These are phyloP conservation scores for Ilyonectria sp. DNA, from an alignment of 2,329 filamentous ascomycete species.

Conservation along the genomic window DNA sequence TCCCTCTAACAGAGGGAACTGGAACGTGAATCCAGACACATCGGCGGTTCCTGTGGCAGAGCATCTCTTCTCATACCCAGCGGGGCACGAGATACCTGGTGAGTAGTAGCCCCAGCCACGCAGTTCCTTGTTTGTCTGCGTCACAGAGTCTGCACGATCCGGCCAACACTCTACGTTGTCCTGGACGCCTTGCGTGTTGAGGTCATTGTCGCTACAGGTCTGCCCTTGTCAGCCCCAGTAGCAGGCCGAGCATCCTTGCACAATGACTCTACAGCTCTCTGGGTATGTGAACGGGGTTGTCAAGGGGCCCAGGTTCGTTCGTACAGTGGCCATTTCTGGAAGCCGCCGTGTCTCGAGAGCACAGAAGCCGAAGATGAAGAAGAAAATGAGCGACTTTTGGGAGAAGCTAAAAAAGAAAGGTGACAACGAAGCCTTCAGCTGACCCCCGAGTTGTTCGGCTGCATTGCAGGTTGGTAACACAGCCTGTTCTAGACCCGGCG, in stretches of 20 bases:
- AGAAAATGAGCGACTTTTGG: too few relatives aligned
- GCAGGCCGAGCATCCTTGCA: constrained; percentile 42
- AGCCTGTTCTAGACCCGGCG: too few relatives aligned
- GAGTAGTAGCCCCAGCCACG: constrained; percentile 55
- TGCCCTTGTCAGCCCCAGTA: constrained; percentile 46
- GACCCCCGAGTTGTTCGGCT: too few relatives aligned
- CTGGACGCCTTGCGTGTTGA: constrained; percentile 30
- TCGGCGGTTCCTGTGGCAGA: constrained; percentile 45
- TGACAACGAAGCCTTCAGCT: too few relatives aligned
- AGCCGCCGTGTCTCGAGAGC: too few relatives aligned
- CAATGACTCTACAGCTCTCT: constrained; percentile 36
- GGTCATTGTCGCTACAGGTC: constrained; percentile 32
- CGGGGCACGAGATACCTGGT: constrained; percentile 52
- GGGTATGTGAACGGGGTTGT: constrained; percentile 44
- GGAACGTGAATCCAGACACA: constrained; percentile 42
- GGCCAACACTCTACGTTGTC: constrained; percentile 53
- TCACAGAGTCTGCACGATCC: constrained; percentile 29
- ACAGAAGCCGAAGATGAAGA: too few relatives aligned
- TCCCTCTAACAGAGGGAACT: constrained; percentile 44
- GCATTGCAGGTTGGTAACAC: too few relatives aligned
- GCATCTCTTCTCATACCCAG: constrained; percentile 52
- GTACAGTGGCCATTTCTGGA: constrained; percentile 4
- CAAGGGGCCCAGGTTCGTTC: constrained; percentile 45
- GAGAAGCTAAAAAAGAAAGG: too few relatives aligned
- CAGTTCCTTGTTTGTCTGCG: constrained; percentile 37